Base-by-base conservation (phyloP, 345 rosid genomes). In the Chamaenerion angustifolium region DNA sequence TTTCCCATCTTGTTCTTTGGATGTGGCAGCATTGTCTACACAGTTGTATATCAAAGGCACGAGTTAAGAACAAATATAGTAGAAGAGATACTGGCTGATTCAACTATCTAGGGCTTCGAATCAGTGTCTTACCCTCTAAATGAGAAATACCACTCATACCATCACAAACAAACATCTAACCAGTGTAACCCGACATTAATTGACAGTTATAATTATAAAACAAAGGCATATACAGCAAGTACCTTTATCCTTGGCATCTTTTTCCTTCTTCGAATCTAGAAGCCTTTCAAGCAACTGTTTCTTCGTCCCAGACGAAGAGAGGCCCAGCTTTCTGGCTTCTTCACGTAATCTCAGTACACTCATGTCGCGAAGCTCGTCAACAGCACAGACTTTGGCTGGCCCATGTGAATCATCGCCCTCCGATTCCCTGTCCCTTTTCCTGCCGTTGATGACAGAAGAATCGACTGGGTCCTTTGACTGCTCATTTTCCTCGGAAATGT, bases 291-390 rank as follows among this genome's bases (percentile, higher is more conserved):
- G 62, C 55, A 89, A 64, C 45, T 75, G 77, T 41, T 75, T 85
- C 70, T 81, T 83, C 27, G 79, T 69, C n/a, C 97, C 95, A 6
- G 77, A 54, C 11, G 76, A 6, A 16, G 71, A 64, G 58, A 85
- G 41, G 43, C 88, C 79, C 41, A 66, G 69, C 56, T 70, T 64
- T 58, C 27, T 67, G 35, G 90, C 82, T 72, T 76, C 81, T 19
- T 83, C 80, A 0, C 95, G 94, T 56, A 89, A 68, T 51, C 81
- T 83, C 69, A 70, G 78, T 51, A 85, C 61, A 64, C 63, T 71
- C 90, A 83, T 76, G 48, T 49, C 70, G 11, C 73, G 74, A 64
- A 75, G 70, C 51, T 67, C 66, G 18, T 72, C 88, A 54, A 66
- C 54, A 16, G 71, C 81, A 49, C 21, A 58, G 58, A 80, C 21